Percentiles rank a stretch among this genome's conserved stretches.
phyloP scores from a whole-genome alignment of 2,329 filamentous ascomycete genomes.

The Neospermospora avenae region DNA sequence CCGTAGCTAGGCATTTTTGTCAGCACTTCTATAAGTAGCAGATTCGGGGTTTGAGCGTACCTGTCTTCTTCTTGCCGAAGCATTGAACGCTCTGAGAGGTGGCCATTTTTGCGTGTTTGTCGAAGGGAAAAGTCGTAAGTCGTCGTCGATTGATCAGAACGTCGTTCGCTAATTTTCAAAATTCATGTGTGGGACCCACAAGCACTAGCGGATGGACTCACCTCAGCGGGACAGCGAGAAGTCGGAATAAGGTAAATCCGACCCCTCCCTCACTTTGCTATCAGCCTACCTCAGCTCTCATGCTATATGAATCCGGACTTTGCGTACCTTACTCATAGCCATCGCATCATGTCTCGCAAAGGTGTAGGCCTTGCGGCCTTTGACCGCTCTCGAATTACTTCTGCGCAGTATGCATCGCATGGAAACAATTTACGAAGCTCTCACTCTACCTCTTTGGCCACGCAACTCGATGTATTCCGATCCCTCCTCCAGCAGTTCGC shows the following conservation, averaged over 20 bases:
- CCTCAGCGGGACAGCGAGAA: too few relatives aligned
- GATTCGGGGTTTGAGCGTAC: constrained; percentile 21
- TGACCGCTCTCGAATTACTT: constrained; percentile 77
- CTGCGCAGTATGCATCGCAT: constrained; percentile 86
- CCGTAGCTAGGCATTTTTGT: constrained; percentile 50
- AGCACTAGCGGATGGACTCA: too few relatives aligned
- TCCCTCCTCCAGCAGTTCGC: constrained; percentile 94
- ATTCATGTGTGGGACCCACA: neutral
- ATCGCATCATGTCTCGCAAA: constrained; percentile 61
- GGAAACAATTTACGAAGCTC: constrained; percentile 80
- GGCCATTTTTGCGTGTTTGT: constrained; percentile 37
- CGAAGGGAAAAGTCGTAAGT: constrained; percentile 4
- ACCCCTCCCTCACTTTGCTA: neutral
- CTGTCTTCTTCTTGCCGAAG: constrained; percentile 96
- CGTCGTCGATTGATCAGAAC: constrained; percentile 7
- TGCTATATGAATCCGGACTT: too few relatives aligned
- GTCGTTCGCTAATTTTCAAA: constrained; percentile 9
- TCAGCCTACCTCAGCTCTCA: too few relatives aligned
- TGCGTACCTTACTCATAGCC: too few relatives aligned
- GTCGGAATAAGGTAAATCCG: neutral
- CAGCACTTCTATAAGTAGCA: constrained; percentile 31
- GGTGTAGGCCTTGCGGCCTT: constrained; percentile 90
- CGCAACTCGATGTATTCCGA: constrained; percentile 94
- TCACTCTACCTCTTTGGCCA: constrained; percentile 82
- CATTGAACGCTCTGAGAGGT: constrained; percentile 86